Evolutionary conservation across 2,329 filamentous ascomycete genomes (phyloP), one percentile per base, ranked within the genome.

Genomic region (Fusarium papillatum): DNA sequence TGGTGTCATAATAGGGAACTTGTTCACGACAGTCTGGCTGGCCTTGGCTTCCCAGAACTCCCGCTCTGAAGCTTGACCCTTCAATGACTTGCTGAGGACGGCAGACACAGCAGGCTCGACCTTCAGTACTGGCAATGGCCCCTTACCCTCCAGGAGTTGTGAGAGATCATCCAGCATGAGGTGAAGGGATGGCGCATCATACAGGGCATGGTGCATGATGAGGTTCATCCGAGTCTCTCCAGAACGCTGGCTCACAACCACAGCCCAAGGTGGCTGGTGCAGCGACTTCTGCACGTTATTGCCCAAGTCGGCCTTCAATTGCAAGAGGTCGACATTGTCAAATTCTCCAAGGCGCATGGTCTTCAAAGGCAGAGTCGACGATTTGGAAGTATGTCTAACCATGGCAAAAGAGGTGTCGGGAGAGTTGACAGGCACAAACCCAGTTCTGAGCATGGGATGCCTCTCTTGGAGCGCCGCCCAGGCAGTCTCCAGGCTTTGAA

Each of bases 1-100:
- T 0, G 95, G 93, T 2, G 93, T 93, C 82, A 98, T 86, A 29
- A 93, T 88, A 0, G 96, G 96, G 71, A 98, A 97, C n/a, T 87
- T 90, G 70, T 93, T 94, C 46, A 93, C 85, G 2, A 90, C 88
- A 0, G 90, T 85, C 13, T 86, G 84, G 6, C 87, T 82, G 0
- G 89, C 88, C 16, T 91, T 83, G 0, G 84, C 80, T 68, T 86
- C 86, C 95, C 95, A 98, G 78, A 95, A 95, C 0, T 73, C 46
- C 31, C 88, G 82, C 1, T 87, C 83, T 0, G 86, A 81, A 2
- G 76, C 71, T 1, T 83, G 77, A 1, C 79, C 73, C 1, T 76
- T 72, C 16, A 79, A 64, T 13, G 81, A 78, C 5, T 82, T 80
- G 22, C 83, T 73, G 19, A 91, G 71, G 16, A 90, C 87, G 4